Base-by-base conservation (phyloP, 2,329 filamentous ascomycete genomes). In the Lasiodiplodia sp. region DNA sequence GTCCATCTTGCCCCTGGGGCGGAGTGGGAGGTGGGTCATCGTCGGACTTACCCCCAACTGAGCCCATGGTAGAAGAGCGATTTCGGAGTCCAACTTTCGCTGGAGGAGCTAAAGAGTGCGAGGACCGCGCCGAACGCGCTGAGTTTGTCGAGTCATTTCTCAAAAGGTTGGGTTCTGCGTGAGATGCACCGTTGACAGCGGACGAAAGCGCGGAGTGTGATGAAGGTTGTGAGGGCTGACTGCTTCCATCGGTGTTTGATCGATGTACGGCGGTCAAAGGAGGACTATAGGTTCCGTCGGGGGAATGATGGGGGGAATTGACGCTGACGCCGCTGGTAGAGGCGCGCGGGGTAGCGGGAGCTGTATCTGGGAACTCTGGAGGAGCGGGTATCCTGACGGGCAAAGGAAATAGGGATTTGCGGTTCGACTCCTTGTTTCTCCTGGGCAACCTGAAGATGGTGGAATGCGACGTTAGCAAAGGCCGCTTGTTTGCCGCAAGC, bases 11-110 rank as follows among this genome's bases (percentile, higher is more conserved):
- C 60, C 74, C 76, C 47, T 76, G 77, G 21, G 78, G 78, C 8
- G 78, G 78, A 2, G 91, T 89, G 7, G 88, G 84, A 5, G 91
- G 86, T 66, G 90, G 88, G 40, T 91, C 88, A 70, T 93, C 92
- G 66, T 89, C 89, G 0, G 91, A 92, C 66, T 88, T 86, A 71
- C 91, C 89, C 21, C 90, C 89, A 53, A 95, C 80, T 0, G 95
- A 98, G 74, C 92, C 94, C 82, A 97, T 87, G 0, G 96, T 98
- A 5, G 94, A 97, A 21, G 96, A 97, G 72, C 96, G 88, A 65
- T 91, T 92, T 72, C 94, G 86, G 63, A 90, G 81, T 25, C 86
- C 86, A 28, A 88, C 81, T 63, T 85, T 85, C 66, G 83, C 82
- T 68, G 90, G 87, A 2, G 87, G 88, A 6, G 88, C 91, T 66